Evolutionary conservation across 177 flowering plant genomes (phyloP).

Genomic region (Vitis hybrid): DNA sequence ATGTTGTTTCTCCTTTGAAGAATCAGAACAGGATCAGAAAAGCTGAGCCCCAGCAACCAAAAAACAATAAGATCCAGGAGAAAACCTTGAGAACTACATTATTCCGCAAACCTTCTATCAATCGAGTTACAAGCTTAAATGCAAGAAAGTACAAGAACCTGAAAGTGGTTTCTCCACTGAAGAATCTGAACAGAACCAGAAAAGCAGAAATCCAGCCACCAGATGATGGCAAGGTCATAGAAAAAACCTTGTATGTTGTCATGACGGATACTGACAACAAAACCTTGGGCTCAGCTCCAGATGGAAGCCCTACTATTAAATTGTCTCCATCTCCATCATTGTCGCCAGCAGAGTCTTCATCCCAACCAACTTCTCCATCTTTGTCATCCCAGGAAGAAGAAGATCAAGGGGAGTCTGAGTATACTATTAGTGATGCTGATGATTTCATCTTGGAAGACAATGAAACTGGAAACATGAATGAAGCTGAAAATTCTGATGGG

Average conservation of each 20-base stretch:
- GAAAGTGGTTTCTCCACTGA: conserved; percentile 22
- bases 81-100: conserved; percentile 22
- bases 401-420: conserved; percentile 26
- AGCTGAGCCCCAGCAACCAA: conserved; percentile 18
- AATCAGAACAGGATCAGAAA: conserved; percentile 24
- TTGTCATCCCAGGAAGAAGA: conserved; percentile 20
- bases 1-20: conserved; percentile 29
- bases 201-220: conserved; percentile 7
- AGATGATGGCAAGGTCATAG: conserved; percentile 22
- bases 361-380: conserved; percentile 17
- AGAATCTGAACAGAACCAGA: conserved; percentile 15
- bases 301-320: conserved; percentile 10
- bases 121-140: conserved; percentile 24
- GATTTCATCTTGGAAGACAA: background rate
- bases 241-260: conserved; percentile 43
- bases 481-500: conserved; percentile 17
- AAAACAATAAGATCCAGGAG: conserved; percentile 21
- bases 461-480: background rate
- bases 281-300: conserved; percentile 16
- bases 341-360: conserved; percentile 16
- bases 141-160: conserved; percentile 12
- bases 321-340: conserved; percentile 8
- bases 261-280: conserved; percentile 27
- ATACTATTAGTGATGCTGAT: conserved; percentile 1
- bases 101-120: conserved; percentile 24